Conservation (phyloP, 2,329 filamentous ascomycete genomes). For the Coniochaeta ligniaria region DNA sequence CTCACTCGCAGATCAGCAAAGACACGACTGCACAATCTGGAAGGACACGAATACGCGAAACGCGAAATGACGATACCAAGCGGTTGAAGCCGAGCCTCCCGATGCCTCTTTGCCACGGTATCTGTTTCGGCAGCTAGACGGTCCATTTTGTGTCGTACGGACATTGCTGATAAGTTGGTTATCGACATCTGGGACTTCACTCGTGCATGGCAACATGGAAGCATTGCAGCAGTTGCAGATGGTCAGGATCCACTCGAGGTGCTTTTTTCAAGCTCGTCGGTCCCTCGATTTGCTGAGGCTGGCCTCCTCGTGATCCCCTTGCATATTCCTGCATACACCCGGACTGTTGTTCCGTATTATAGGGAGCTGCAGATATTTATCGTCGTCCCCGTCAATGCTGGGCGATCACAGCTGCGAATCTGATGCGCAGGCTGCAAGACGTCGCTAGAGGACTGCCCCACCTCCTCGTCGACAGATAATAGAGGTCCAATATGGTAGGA, state of each 20-base stretch:
- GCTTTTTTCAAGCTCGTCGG: not conserved
- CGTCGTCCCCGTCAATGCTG: not conserved
- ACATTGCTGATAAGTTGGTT: not conserved
- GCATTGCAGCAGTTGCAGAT: not conserved
- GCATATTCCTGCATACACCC: slow-evolving; percentile 2
- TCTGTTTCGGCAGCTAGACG: not conserved
- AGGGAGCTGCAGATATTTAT: not conserved
- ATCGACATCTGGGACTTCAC: not conserved
- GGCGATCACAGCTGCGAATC: not conserved
- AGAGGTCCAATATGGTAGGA: not conserved
- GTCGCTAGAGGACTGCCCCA: not conserved
- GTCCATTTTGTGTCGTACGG: not conserved
- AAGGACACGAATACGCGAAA: no score
- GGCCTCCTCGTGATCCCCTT: not conserved
- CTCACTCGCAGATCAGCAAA: no score
- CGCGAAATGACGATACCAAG: no score
- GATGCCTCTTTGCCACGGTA: no score
- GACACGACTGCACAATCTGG: no score
- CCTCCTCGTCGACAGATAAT: not conserved
- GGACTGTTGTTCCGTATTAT: not conserved
- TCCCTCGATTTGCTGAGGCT: not conserved
- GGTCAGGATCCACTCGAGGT: not conserved
- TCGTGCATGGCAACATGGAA: not conserved
- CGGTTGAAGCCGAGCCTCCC: no score
- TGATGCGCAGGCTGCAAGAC: not conserved